Evolutionary conservation across 1,284 basidiomycete genomes (phyloP).

Genomic region (Austropuccinia psidii): DNA sequence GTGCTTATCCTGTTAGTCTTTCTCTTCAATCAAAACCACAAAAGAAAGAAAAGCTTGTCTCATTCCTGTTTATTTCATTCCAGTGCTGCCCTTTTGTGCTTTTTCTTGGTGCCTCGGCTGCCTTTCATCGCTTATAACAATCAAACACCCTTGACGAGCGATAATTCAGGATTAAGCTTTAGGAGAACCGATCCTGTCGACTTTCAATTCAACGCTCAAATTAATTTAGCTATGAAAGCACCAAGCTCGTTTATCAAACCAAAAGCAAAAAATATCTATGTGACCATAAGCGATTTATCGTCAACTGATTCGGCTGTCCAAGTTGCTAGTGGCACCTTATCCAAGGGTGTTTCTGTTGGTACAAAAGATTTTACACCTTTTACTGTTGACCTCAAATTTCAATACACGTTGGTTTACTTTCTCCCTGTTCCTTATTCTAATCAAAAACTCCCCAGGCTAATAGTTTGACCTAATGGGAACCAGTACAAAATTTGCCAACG

Average conservation of each 20-base stretch:
- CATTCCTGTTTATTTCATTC: not conserved
- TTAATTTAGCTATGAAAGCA: constrained; percentile 16
- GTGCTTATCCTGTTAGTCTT: not conserved
- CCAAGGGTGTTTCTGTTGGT: not conserved
- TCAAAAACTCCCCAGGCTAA: not conserved
- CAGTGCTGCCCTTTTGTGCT: not conserved
- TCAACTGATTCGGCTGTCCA: not conserved
- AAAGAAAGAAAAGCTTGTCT: too few relatives aligned
- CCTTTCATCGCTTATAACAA: constrained; percentile 29
- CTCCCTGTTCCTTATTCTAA: not conserved
- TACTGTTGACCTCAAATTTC: not conserved
- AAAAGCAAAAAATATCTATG: not conserved
- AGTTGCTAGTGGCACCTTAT: not conserved
- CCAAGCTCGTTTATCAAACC: not conserved
- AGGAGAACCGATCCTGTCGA: not conserved
- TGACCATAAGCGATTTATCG: constrained; percentile 16
- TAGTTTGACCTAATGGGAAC: not conserved
- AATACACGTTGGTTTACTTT: not conserved
- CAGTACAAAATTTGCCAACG: constrained; percentile 1
- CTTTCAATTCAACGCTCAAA: constrained; percentile 8
- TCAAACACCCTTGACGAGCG: not conserved
- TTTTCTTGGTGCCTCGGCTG: constrained; percentile 1
- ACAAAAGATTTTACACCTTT: constrained; percentile 28
- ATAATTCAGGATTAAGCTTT: constrained; percentile 17
- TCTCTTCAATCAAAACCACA: too few relatives aligned